Base-by-base conservation (phyloP, 495 filamentous ascomycete species). In the Stereocaulon alpinum region DNA sequence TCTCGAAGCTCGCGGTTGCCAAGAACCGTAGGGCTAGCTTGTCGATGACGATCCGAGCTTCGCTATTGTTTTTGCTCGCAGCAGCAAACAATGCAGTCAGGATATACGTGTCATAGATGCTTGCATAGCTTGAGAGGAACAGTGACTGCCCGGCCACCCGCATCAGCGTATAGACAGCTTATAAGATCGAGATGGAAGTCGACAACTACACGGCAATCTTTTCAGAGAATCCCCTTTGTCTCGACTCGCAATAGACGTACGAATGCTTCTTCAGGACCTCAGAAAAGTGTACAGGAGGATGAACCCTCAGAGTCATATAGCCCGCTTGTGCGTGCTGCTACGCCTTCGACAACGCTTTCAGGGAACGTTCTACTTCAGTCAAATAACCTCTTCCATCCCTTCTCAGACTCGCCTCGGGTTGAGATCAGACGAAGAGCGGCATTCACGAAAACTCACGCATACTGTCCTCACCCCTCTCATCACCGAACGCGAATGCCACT, bases 381-480 rank as follows among this genome's bases (percentile, higher is more conserved):
- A 22, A 81, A 95, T 72, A 88, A 96, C 69, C 86, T 99, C 54
- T 96, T 96, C 76, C 91, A 99, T 73, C 79, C 83, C 22, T 94
- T 91, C 71, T 86, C 93, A 29, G 77, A 85, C 63, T 97, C 93
- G 4, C 93, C 94, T 14, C 83, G 86, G 24, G 83, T 87, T 34
- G 84, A 84, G 15, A 95, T 99, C 44, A 83, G 92, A 63, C 76
- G 80, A 58, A 84, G 94, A 48, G 94, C 93, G 22, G 85, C 85
- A 32, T 91, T 86, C 65, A 96, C 95, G 65, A 89, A 87, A 65
- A 85, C 90, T 63, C 86, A 96, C 71, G 91, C 89, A 6, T 85
- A 87, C 69, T 99, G 93, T 67, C 89, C 93, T 12, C 93, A 99
- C 64, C 88, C 87, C 0, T 78, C 81, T 49, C 93, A 99, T 69